These are phyloP conservation scores for Marasmius oreades DNA, from an alignment of 1,284 basidiomycete genomes.

Conservation along the genomic window DNA sequence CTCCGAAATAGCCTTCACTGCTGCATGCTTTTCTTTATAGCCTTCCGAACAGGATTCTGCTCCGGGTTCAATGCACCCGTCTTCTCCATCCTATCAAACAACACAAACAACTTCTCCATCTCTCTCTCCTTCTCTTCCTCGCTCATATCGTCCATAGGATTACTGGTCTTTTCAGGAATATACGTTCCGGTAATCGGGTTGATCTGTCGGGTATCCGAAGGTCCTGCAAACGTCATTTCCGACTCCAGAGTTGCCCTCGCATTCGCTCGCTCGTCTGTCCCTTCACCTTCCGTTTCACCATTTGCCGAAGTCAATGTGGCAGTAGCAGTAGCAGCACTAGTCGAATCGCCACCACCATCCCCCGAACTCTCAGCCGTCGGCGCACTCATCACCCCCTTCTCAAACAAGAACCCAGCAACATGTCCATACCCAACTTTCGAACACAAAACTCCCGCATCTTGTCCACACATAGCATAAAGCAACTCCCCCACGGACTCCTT, in stretches of 20 bases:
- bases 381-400: constrained; percentile 77
- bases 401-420: constrained; percentile 88
- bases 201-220: constrained; percentile 25
- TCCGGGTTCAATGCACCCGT: constrained; percentile 59
- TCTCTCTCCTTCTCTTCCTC: constrained; percentile 91
- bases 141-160: constrained; percentile 60
- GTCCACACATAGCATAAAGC: constrained; percentile 77
- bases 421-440: constrained; percentile 59
- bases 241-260: constrained; percentile 19
- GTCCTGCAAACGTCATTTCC: constrained; percentile 28
- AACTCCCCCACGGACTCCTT: constrained; percentile 83
- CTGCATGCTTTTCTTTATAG: constrained; percentile 52
- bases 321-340: constrained; percentile 44
- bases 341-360: background rate
- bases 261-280: constrained; percentile 28
- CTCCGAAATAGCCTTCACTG: too few relatives aligned
- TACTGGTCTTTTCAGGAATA: constrained; percentile 26
- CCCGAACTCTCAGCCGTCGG: constrained; percentile 19
- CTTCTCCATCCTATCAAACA: constrained; percentile 85
- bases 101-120: constrained; percentile 83
- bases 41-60: constrained; percentile 73
- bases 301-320: background rate
- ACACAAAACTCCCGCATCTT: constrained; percentile 40
- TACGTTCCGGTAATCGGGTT: constrained; percentile 83
- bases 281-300: background rate